A percentile compares a stretch with the other conserved stretches of the same genome.
These are phyloP conservation scores for Cylindrodendrum hubeiense DNA, from an alignment of 2,329 filamentous ascomycete species.

Conservation along the genomic window DNA sequence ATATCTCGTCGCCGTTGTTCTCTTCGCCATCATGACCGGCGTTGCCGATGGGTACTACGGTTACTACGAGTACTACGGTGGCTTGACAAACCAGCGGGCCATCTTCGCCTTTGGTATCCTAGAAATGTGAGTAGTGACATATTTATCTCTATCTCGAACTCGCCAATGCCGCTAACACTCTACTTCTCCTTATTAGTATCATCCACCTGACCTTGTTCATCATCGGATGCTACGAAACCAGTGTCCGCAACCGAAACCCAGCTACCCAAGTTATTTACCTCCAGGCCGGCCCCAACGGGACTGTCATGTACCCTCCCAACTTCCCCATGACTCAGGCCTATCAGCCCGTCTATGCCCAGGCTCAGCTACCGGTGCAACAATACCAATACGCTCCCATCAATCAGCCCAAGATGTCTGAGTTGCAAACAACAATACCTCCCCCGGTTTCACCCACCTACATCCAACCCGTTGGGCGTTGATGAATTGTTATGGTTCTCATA, in stretches of 20 bases:
- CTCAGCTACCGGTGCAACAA: background rate
- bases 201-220: constrained; percentile 37
- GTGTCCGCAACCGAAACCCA: constrained; percentile 28
- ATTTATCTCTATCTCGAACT: background rate
- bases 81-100: background rate
- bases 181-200: constrained; percentile 23
- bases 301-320: constrained; percentile 11
- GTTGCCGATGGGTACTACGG: background rate
- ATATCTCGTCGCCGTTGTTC: constrained; percentile 3
- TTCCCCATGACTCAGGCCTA: constrained; percentile 15
- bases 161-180: background rate
- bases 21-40: background rate
- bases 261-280: constrained; percentile 30
- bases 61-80: constrained; percentile 8
- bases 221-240: constrained; percentile 39
- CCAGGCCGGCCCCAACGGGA: background rate
- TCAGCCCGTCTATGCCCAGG: constrained; percentile 1
- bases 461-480: background rate
- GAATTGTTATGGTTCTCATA: background rate
- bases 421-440: background rate
- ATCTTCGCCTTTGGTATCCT: constrained; percentile 17
- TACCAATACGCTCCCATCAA: background rate
- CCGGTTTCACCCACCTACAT: constrained; percentile 1
- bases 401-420: background rate
- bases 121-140: constrained; percentile 4